phyloP scores from a whole-genome alignment of 192 early-diverging fungal genomes.

The Coemansia sp. region DNA sequence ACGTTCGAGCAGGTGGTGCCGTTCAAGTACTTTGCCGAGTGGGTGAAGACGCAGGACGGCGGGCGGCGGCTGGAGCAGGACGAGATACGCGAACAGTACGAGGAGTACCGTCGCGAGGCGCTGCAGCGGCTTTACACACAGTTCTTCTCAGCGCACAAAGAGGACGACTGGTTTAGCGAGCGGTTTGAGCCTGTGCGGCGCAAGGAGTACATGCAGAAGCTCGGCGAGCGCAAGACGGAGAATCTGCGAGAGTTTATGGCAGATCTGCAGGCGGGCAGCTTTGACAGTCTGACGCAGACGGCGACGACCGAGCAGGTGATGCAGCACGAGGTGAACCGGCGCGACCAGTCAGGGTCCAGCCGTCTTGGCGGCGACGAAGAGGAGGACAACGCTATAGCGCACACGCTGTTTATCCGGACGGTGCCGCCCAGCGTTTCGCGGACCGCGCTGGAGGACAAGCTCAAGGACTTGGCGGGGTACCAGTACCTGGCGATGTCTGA shows the following conservation, averaged over 20 bases:
- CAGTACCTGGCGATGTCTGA: conserved; percentile 82
- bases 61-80: conserved; percentile 69
- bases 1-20: conserved; percentile 75
- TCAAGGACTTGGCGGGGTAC: conserved; percentile 71
- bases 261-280: conserved; percentile 70
- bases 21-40: conserved; percentile 73
- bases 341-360: conserved; percentile 27
- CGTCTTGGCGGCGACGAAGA: conserved; percentile 37
- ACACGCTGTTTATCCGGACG: conserved; percentile 78
- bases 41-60: conserved; percentile 59
- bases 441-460: conserved; percentile 63
- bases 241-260: conserved; percentile 61
- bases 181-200: conserved; percentile 84
- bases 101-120: conserved; percentile 81
- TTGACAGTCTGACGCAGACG: conserved; percentile 56
- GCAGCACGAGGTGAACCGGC: conserved; percentile 48
- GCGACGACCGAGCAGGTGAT: conserved; percentile 43
- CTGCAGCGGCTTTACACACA: conserved; percentile 63
- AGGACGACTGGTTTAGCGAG: conserved; percentile 90
- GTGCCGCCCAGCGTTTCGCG: conserved; percentile 71
- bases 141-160: conserved; percentile 77
- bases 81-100: conserved; percentile 75
- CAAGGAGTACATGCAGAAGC: conserved; percentile 52
- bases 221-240: conserved; percentile 57
- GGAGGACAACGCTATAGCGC: conserved; percentile 44